A percentile compares a stretch with the other conserved stretches of the same genome.
Conservation (phyloP, 768 basidiomycete species). For the Boletus huronensis region DNA sequence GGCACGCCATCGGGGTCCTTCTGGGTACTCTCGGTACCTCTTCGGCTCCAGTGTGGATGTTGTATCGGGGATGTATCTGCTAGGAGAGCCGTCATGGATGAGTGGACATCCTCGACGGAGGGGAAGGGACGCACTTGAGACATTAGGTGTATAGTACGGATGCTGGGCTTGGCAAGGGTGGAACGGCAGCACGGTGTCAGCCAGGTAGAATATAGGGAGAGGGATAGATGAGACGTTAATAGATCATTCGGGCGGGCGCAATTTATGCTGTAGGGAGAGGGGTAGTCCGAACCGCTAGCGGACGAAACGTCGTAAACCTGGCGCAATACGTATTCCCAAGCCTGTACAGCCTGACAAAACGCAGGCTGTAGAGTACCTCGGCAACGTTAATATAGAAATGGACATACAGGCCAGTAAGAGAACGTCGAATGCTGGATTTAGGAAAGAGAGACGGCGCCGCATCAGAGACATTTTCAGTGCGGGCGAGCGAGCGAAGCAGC, state of each 20-base stretch:
- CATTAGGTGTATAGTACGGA: constrained; percentile 17
- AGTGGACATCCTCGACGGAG: neutral
- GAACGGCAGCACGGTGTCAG: neutral
- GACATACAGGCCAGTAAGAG: constrained; percentile 17
- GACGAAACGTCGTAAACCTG: constrained; percentile 27
- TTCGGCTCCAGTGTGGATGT: constrained; percentile 14
- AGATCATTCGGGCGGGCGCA: constrained; percentile 16
- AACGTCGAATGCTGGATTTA: constrained; percentile 26
- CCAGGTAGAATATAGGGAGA: constrained; percentile 5
- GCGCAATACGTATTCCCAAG: constrained; percentile 34
- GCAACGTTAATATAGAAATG: constrained; percentile 32
- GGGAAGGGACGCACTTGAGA: constrained; percentile 18
- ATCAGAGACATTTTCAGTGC: constrained; percentile 23
- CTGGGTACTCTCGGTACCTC: constrained; percentile 33
- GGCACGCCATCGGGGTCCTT: constrained; percentile 68
- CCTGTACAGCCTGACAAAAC: constrained; percentile 32
- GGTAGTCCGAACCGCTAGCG: constrained; percentile 23
- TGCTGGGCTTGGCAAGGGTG: constrained; percentile 1
- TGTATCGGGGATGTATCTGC: constrained; percentile 17
- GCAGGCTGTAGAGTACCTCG: constrained; percentile 18
- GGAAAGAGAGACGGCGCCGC: constrained; percentile 24
- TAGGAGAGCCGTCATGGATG: neutral
- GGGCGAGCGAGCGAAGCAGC: constrained; percentile 12
- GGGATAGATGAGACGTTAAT: constrained; percentile 7
- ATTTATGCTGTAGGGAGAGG: constrained; percentile 28